Evolutionary conservation across 2,329 filamentous ascomycete genomes (phyloP).

Genomic region (Epichloe coenophiala): DNA sequence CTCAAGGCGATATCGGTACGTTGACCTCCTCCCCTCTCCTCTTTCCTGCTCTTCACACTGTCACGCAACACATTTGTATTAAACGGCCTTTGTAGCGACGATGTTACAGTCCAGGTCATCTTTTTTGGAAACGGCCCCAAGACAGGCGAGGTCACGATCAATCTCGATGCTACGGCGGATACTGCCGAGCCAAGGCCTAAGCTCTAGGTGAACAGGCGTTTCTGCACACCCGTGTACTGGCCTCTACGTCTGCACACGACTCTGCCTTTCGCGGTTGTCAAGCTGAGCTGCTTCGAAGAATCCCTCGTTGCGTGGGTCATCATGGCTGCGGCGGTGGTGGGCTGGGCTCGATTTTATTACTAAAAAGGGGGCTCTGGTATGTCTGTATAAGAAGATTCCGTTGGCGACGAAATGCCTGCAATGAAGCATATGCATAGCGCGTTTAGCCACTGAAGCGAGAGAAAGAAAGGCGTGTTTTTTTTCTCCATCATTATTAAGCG

Average conservation of each 20-base stretch:
- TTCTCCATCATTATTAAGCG: background rate
- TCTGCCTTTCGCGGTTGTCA: background rate
- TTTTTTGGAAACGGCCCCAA: slow-evolving; percentile 89
- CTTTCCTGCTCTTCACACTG: background rate
- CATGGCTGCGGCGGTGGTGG: background rate
- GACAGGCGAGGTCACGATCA: slow-evolving; percentile 67
- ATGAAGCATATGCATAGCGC: background rate
- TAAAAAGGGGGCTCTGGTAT: background rate
- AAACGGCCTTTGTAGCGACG: slow-evolving; percentile 46
- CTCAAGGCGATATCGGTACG: slow-evolving; percentile 74
- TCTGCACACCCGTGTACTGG: background rate
- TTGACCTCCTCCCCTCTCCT: background rate
- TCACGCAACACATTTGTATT: background rate
- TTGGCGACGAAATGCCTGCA: background rate
- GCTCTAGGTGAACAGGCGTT: slow-evolving; percentile 17
- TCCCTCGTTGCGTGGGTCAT: background rate
- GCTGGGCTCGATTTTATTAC: background rate
- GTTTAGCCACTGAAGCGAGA: background rate
- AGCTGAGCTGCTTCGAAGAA: background rate
- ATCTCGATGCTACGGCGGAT: slow-evolving; percentile 68
- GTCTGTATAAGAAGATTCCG: background rate
- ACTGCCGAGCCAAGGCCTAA: slow-evolving; percentile 24
- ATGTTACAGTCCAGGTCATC: slow-evolving; percentile 93
- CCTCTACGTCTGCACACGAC: background rate
- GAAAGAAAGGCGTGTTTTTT: background rate